A percentile compares a stretch with the other conserved stretches of the same genome.
phyloP scores from a whole-genome alignment of 2,329 filamentous ascomycete genomes.

The Aspergillus tamarii region DNA sequence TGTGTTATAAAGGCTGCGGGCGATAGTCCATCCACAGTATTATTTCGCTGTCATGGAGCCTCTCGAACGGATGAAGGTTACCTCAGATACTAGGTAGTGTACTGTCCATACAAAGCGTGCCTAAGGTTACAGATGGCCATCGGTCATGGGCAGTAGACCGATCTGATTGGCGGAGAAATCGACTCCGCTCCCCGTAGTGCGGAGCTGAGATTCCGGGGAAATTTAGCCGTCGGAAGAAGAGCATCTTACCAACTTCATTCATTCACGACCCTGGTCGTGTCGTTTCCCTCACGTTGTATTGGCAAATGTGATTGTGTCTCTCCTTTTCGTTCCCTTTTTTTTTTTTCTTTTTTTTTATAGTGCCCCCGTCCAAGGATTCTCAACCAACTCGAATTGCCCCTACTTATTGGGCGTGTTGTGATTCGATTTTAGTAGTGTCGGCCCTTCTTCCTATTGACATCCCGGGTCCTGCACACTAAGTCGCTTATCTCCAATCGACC shows the following conservation, averaged over 20 bases:
- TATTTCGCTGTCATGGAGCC: not conserved
- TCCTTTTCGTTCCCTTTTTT: too few species aligned
- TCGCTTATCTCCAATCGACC: not conserved
- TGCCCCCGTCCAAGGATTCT: not conserved
- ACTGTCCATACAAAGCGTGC: not conserved
- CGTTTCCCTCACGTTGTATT: not conserved
- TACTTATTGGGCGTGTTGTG: constrained; percentile 8
- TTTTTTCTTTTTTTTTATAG: not conserved
- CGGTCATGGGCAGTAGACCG: too few species aligned
- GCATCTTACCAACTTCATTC: not conserved
- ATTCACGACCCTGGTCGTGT: constrained; percentile 1
- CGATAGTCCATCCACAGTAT: not conserved
- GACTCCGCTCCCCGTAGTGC: constrained; percentile 25
- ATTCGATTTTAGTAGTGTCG: not conserved
- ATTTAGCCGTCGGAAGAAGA: constrained; percentile 22
- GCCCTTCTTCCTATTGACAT: not conserved
- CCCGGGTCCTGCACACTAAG: constrained; percentile 2
- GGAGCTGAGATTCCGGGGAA: constrained; percentile 26
- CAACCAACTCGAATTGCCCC: not conserved
- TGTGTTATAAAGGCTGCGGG: not conserved
- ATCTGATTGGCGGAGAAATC: constrained; percentile 40
- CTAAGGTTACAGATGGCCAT: not conserved
- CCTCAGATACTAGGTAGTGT: not conserved
- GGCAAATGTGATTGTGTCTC: not conserved
- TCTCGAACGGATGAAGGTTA: not conserved